Base-by-base conservation (phyloP, 331 rosid genomes). In the Cydonia oblonga region DNA sequence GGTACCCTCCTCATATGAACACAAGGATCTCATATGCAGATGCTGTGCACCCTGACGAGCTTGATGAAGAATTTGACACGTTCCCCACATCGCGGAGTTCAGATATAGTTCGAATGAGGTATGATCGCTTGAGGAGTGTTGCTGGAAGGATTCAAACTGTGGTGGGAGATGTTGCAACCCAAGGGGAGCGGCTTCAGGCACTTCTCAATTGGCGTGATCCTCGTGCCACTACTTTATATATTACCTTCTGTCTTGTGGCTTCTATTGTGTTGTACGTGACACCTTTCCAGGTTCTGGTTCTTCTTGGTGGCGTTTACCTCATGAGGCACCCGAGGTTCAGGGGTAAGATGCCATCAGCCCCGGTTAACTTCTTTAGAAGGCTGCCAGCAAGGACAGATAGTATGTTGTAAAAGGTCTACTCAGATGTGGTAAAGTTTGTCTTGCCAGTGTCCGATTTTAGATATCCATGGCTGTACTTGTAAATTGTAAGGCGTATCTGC, bases 151-250 rank as follows among this genome's bases (percentile, higher is more conserved):
- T 38, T 38, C 42, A 38, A 38, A 38, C 42, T 4, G 42, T 38
- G 13, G 84, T 38, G 42, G 98, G 97, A 51, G 97, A 93, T 32
- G 72, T 93, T 13, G 98, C 97, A 23, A 80, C 97, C 2, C 97
- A 93, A 83, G 96, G 96, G 29, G 98, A 93, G 82, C 88, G 97
- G 66, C 18, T 89, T 4, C 96, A 91, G 65, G 92, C 96, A 19
- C 96, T 93, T 22, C 87, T 93, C 56, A 93, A 86, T 84, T 93
- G 98, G 98, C 85, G 96, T 3, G 98, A 93, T 84, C 90, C 97
- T 52, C 97, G 96, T 7, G 97, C 97, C 68, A 89, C 92, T 0
- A 18, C 77, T 65, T 81, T 93, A 67, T 93, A 84, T 76, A 74
- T 93, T 77, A 64, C 44, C 3, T 82, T 88, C 69, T 93, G 98